Percentiles rank a stretch among this genome's conserved stretches.
These are phyloP conservation scores for Nelumbo lutea DNA, from an alignment of 164 flowering plant species.

Conservation along the genomic window DNA sequence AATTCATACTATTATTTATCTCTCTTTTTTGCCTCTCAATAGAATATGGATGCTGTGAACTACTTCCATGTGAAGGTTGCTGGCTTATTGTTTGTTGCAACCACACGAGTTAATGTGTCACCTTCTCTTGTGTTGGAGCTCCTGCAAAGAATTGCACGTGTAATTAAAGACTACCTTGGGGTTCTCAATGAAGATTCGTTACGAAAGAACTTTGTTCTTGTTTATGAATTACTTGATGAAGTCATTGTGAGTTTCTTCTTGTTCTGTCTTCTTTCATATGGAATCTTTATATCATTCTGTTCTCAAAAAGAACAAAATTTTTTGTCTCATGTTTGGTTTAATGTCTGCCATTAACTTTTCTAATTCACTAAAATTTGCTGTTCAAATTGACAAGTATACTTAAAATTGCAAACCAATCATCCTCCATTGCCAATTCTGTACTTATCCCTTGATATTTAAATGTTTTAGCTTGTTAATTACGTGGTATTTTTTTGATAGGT, in stretches of 20 bases:
- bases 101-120: conserved; percentile 81
- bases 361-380: too few relatives aligned
- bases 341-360: too few relatives aligned
- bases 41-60: conserved; percentile 96
- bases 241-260: conserved; percentile 67
- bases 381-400: too few relatives aligned
- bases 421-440: too few relatives aligned
- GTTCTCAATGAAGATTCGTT: conserved; percentile 92
- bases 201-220: conserved; percentile 91
- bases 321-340: too few relatives aligned
- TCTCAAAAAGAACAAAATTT: too few relatives aligned
- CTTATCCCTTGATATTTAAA: too few relatives aligned
- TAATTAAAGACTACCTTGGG: conserved; percentile 91
- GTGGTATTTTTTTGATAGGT: too few relatives aligned
- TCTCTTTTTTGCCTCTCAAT: neutral
- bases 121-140: conserved; percentile 93
- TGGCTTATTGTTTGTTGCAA: conserved; percentile 89
- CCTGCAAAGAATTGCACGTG: conserved; percentile 92
- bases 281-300: neutral
- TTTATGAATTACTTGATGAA: conserved; percentile 95
- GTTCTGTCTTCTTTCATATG: neutral
- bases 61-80: conserved; percentile 96
- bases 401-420: too few relatives aligned
- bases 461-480: too few relatives aligned
- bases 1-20: conserved; percentile 2